Conservation (phyloP, 768 basidiomycete genomes). For the Trametes sanguinea region DNA sequence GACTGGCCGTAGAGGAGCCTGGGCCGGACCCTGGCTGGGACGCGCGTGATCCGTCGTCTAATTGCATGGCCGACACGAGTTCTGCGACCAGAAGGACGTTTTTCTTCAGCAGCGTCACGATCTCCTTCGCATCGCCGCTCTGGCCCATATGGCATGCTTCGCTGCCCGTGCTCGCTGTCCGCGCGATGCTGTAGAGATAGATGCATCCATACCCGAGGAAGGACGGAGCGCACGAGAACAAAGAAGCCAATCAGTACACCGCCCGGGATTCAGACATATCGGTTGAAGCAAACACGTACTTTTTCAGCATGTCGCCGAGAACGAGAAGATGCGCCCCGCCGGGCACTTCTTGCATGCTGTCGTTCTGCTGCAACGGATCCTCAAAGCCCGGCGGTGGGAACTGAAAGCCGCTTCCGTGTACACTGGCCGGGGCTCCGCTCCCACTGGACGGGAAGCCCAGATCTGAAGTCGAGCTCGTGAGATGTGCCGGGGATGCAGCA, state of each 20-base stretch:
- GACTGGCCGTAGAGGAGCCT: conserved; percentile 8
- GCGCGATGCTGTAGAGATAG: conserved; percentile 29
- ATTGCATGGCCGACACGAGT: conserved; percentile 30
- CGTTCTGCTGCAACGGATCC: conserved; percentile 26
- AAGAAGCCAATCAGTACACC: conserved; percentile 40
- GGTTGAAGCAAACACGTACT: conserved; percentile 41
- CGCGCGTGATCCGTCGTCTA: conserved; percentile 23
- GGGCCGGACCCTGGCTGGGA: conserved; percentile 22
- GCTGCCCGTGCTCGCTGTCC: conserved; percentile 31
- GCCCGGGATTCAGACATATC: conserved; percentile 32
- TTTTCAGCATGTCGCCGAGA: conserved; percentile 52
- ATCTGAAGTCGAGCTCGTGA: conserved; percentile 29
- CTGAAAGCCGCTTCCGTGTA: conserved; percentile 31
- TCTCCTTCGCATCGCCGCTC: conserved; percentile 28
- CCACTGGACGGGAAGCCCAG: conserved; percentile 31
- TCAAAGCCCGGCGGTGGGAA: conserved; percentile 31
- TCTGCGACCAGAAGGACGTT: conserved; percentile 32
- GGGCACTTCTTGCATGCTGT: conserved; percentile 35
- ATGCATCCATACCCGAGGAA: no score
- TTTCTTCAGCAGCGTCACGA: conserved; percentile 31
- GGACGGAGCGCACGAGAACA: conserved; percentile 32
- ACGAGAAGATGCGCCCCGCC: conserved; percentile 52
- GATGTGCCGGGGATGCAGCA: conserved; percentile 34
- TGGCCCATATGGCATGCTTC: conserved; percentile 33
- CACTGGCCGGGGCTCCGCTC: conserved; percentile 31